Evolutionary conservation across 495 filamentous ascomycete genomes (phyloP), one percentile per base, ranked within the genome.

Genomic region (Talaromyces proteolyticus): DNA sequence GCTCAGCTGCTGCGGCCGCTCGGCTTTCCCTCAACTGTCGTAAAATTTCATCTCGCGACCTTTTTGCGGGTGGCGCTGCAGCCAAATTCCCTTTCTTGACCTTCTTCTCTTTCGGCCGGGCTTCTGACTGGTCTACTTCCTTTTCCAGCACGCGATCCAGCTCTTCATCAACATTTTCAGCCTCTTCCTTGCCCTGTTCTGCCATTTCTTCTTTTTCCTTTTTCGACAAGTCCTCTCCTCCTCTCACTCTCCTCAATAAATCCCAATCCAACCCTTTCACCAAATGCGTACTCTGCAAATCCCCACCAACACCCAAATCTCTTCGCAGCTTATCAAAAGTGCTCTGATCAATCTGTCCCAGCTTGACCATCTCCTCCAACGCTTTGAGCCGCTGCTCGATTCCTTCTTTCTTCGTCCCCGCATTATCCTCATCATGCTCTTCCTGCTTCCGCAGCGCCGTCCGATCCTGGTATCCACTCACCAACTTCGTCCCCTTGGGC

Each of bases 181-280:
- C 47, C 20, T 55, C 54, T 38, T 56, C 53, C 7, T 51, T 56
- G 22, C 37, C 56, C 14, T 65, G 55, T 3, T 55, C 51, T 53
- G 56, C 52, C 5, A 61, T 56, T 20, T 49, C 47, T 34, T 61
- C 51, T 17, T 60, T 60, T 20, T 56, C 57, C 19, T 67, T 67
- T 23, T 60, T 53, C 6, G 53, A 20, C 1, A 56, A 75, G 70
- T 92, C 82, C 64, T 92, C 88, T 4, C 88, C 88, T 44, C 75
- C 79, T 56, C 74, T 77, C 23, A 90, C 76, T 58, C 86, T 76
- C 63, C 85, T 81, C 42, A 98, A 67, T 17, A 98, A 66, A 64
- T 82, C 82, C 58, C 85, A 86, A 67, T 98, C 94, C 51, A 98
- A 66, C 2, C 93, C 93, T 66, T 96, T 97, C 24, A 96, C 82